Conservation (phyloP, 176 grass and related monocot species). For the Neostapfia colusana region DNA sequence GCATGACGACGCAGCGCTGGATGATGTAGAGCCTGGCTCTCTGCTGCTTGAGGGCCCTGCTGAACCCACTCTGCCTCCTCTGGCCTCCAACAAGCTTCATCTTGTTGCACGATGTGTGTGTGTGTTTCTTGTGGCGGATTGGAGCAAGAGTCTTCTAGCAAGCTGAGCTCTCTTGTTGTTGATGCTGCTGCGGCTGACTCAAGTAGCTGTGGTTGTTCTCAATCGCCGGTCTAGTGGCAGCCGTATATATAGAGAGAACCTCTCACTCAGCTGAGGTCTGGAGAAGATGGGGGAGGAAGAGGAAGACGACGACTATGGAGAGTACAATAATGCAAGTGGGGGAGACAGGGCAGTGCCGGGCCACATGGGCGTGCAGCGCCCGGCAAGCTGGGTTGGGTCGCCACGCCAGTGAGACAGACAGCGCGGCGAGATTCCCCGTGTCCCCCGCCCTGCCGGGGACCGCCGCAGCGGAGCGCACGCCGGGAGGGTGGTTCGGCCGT, state of each 20-base stretch:
- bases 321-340: background rate
- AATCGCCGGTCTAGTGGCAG: background rate
- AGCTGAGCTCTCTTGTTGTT: background rate
- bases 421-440: slow-evolving; percentile 42
- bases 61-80: slow-evolving; percentile 46
- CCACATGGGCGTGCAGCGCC: slow-evolving; percentile 35
- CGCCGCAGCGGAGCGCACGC: background rate
- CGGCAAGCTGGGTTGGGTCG: slow-evolving; percentile 10
- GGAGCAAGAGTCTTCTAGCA: background rate
- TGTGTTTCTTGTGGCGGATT: background rate
- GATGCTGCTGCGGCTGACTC: background rate
- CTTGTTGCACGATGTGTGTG: background rate
- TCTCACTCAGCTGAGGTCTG: background rate
- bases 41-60: slow-evolving; percentile 46
- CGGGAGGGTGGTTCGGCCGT: slow-evolving; percentile 32
- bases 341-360: background rate
- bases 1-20: slow-evolving; percentile 63
- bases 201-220: background rate
- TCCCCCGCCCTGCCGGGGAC: background rate
- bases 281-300: background rate
- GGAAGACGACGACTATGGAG: background rate
- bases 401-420: slow-evolving; percentile 23
- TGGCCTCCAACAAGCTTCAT: slow-evolving; percentile 51
- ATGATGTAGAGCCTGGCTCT: slow-evolving; percentile 59
- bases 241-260: slow-evolving; percentile 29